Base-by-base conservation (phyloP, 2,329 filamentous ascomycete genomes). In the Metarhizium album region DNA sequence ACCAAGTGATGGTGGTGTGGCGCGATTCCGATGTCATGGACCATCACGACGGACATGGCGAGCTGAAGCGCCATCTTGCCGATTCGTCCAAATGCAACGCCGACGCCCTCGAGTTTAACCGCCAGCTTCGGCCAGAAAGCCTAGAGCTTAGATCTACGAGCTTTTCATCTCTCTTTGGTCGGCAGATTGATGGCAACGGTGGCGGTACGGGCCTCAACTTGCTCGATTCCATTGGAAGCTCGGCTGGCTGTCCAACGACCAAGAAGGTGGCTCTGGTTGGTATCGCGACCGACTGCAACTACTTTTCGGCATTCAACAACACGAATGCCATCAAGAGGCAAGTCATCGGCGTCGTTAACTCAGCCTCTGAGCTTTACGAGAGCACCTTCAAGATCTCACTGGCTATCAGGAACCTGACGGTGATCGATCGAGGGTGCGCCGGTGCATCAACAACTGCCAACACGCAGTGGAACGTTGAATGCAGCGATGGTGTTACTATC, bases 321-420 rank as follows among this genome's bases (percentile, higher is more conserved):
- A 73, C 79, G 47, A 72, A 79, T n/a, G 64, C 58, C 6, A 78
- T 84, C 23, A 78, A 83, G 51, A 67, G 78, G 54, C 93, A 93
- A 64, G 78, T 98, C 55, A 90, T 98, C 59, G 75, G 74, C 48
- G 76, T 88, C 63, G 86, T 98, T 65, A 96, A 95, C 69, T 75
- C 82, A 43, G 93, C 93, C 1, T 96, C 91, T 2, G 80, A 83
- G 54, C 71, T 96, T 9, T 98, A 93, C 63, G 93, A 98, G 66
- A 81, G 76, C 59, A 87, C 87, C 7, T 97, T 98, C 72, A 96
- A 96, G 67, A 91, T 98, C 60, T 91, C 90, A 0, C 80, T 98
- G 35, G 93, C 90, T 42, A 80, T 98, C 53, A 82, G 84, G 58
- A 95, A 95, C 62, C 69, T 98, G 49, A 86, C 89, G 29, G 80